Percentiles rank a stretch among this genome's conserved stretches.
Evolutionary conservation across 2,329 filamentous ascomycete genomes (phyloP).

Genomic region (Alternaria gansuensis): DNA sequence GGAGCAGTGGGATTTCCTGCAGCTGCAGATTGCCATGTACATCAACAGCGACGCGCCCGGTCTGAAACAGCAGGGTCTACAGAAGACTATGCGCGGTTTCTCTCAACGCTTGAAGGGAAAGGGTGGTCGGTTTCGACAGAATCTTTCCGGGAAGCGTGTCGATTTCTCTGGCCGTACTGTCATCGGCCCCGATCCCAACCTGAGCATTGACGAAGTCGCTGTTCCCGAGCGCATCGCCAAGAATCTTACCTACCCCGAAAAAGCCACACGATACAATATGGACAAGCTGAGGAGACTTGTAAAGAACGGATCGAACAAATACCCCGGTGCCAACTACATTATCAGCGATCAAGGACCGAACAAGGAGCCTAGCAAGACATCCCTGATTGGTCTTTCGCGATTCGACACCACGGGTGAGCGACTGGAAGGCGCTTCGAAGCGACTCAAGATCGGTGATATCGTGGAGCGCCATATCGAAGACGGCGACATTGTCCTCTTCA

Average conservation of each 20-base stretch:
- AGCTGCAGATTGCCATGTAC: conserved; percentile 95
- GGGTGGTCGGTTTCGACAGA: conserved; percentile 95
- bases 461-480: conserved; percentile 96
- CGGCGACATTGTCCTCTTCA: conserved; percentile 95
- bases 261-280: conserved; percentile 84
- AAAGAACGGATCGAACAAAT: conserved; percentile 76
- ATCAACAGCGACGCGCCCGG: conserved; percentile 97
- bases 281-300: conserved; percentile 80
- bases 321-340: conserved; percentile 88
- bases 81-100: conserved; percentile 90
- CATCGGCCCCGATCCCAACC: conserved; percentile 95
- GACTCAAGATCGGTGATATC: conserved; percentile 82
- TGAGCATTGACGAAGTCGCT: conserved; percentile 92
- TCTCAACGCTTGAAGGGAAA: conserved; percentile 97
- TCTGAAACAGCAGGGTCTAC: conserved; percentile 84
- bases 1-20: conserved; percentile 98
- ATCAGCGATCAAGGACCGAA: conserved; percentile 66
- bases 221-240: conserved; percentile 92
- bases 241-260: conserved; percentile 94
- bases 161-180: conserved; percentile 98
- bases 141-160: conserved; percentile 96
- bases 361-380: conserved; percentile 69
- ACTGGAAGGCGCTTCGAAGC: conserved; percentile 73
- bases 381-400: conserved; percentile 65
- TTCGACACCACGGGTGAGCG: conserved; percentile 62